Percentiles rank a stretch among this genome's conserved stretches.
These are phyloP conservation scores for Phanerochaete sordida DNA, from an alignment of 768 basidiomycete species.

Conservation along the genomic window DNA sequence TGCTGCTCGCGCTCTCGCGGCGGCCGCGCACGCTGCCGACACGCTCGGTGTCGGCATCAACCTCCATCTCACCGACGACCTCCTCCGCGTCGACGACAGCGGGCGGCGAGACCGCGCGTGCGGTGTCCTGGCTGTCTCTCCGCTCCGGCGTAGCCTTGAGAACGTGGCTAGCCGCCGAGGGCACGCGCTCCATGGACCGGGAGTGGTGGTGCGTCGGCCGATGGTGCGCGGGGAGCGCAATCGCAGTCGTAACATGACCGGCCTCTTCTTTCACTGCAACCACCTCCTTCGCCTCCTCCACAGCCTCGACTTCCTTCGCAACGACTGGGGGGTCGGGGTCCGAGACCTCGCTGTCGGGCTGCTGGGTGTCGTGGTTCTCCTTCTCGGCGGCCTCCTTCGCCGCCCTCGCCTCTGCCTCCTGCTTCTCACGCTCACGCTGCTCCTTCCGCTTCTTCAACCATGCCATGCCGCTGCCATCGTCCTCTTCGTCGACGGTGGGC, in stretches of 20 bases:
- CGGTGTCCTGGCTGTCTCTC: conserved; percentile 22
- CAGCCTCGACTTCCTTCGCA: conserved; percentile 8
- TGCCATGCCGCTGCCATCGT: conserved; percentile 84
- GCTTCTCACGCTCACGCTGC: conserved; percentile 41
- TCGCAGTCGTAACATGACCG: conserved; percentile 31
- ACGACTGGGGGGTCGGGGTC: conserved; percentile 1
- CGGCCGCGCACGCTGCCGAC: conserved; percentile 14
- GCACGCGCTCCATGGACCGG: conserved; percentile 6
- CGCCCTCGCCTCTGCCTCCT: conserved; percentile 12
- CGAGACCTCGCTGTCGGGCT: conserved; percentile 8
- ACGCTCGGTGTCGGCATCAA: conserved; percentile 1
- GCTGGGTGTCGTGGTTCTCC: background rate
- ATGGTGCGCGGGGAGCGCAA: conserved; percentile 31
- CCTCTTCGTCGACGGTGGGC: conserved; percentile 39
- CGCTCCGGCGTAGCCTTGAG: conserved; percentile 12
- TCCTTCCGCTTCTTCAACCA: conserved; percentile 72
- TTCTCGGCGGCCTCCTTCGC: background rate
- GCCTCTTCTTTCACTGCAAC: conserved; percentile 13
- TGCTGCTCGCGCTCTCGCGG: conserved; percentile 17
- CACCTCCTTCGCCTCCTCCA: conserved; percentile 13
- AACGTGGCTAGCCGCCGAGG: background rate
- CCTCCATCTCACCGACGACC: conserved; percentile 19
- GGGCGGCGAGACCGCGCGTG: conserved; percentile 13
- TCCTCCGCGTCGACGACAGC: conserved; percentile 10
- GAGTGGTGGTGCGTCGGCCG: conserved; percentile 1